Evolutionary conservation across 768 basidiomycete genomes (phyloP), one percentile per base, ranked within the genome.

Genomic region (Boletus eberwhitei): DNA sequence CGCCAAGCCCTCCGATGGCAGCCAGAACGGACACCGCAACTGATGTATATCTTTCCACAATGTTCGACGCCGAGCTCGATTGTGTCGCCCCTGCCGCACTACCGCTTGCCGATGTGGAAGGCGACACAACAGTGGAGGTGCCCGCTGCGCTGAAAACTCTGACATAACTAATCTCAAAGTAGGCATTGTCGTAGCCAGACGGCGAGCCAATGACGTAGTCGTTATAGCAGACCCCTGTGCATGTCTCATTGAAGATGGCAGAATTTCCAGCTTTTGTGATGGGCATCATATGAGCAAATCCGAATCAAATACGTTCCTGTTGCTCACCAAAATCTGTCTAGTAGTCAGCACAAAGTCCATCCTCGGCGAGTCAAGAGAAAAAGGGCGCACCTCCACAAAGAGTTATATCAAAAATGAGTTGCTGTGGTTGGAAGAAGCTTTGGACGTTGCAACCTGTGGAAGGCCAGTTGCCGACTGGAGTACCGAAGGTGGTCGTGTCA

Each of bases 331-430:
- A 73, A 42, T 68, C 80, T 69, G 29, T 50, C 17, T 14, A 41
- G 26, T 12, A 12, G 31, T 58, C 48, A 67, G 61, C 39, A 57
- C 59, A 32, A 59, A 45, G 9, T 53, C 49, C 34, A 55, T 57
- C 49, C 64, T 56, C 22, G 60, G n/a, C 7, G 11, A 37, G 22
- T 17, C 61, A 59, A 49, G 67, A 49, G 34, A 50, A 26, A 54
- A 31, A 38, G 43, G 45, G 78, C 78, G 58, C 36, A 77, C 77
- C 77, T 65, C 85, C 85, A 50, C 86, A 87, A 7, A 87, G 77
- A 1, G 88, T 87, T 53, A 90, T 90, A 63, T 87, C 84, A 52
- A 90, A 81, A 17, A 89, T 83, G 40, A 90, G 75, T 53, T 81
- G 75, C 62, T 90, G 87, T 0, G 83, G 74, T 48, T 77, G 71